Conservation (phyloP, 2,329 filamentous ascomycete species). For the Colletotrichum brevisporum region DNA sequence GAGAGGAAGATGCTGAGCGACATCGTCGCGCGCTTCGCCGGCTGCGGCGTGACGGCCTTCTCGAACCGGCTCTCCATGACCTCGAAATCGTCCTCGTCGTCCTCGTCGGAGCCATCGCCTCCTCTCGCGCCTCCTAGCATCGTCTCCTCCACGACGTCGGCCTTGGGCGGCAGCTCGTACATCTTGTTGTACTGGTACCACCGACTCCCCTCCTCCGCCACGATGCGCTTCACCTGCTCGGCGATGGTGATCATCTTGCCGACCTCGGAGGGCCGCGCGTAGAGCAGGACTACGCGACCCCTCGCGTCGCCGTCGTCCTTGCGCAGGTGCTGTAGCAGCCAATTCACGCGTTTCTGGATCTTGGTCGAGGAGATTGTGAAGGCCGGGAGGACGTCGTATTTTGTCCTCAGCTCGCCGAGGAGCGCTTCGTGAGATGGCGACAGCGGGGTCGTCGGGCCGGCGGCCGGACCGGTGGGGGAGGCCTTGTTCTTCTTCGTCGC, state of each 20-base stretch:
- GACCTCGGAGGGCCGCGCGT: constrained; percentile 65
- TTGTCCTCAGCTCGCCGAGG: constrained; percentile 58
- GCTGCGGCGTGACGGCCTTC: constrained; percentile 63
- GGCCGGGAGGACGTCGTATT: constrained; percentile 65
- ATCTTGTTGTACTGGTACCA: constrained; percentile 73
- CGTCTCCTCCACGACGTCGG: constrained; percentile 58
- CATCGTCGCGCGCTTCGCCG: constrained; percentile 62
- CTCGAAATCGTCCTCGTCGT: constrained; percentile 66
- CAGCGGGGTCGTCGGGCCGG: constrained; percentile 45
- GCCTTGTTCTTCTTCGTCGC: constrained; percentile 30
- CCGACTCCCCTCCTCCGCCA: constrained; percentile 55
- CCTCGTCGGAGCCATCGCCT: constrained; percentile 50
- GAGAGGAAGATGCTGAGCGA: constrained; percentile 75
- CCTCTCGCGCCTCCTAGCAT: constrained; percentile 50
- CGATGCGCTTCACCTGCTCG: constrained; percentile 73
- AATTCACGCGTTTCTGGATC: constrained; percentile 68
- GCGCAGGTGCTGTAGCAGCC: constrained; percentile 60
- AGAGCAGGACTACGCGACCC: constrained; percentile 60
- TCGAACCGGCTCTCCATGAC: constrained; percentile 70
- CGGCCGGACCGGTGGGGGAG: constrained; percentile 28
- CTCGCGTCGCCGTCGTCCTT: constrained; percentile 44
- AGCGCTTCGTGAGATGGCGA: constrained; percentile 58
- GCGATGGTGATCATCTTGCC: constrained; percentile 78
- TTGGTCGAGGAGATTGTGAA: constrained; percentile 73
- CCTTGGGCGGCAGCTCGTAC: constrained; percentile 60